Base-by-base conservation (phyloP, 768 basidiomycete genomes). In the Lactarius akahatsu region DNA sequence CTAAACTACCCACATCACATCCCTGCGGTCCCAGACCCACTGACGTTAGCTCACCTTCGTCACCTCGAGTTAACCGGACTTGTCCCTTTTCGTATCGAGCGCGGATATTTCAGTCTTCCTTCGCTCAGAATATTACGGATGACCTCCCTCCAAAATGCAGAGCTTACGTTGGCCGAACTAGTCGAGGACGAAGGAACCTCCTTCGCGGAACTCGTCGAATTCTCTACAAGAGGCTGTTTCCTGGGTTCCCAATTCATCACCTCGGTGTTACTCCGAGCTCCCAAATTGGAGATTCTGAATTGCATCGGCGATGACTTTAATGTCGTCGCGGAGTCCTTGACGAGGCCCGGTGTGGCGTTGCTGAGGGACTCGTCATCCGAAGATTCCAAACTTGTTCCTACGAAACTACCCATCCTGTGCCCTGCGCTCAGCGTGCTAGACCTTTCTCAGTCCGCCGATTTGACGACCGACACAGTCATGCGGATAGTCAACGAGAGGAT, bases 401-500 rank as follows among this genome's bases (percentile, higher is more conserved):
- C 59, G 20, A 45, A 50, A 15, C 28, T 69, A 38, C 68, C 68
- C 34, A 63, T 70, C 45, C 20, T 60, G 23, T 71, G 70, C 41
- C 70, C 70, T 34, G 59, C 68, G 1, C 62, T 71, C 30, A 36
- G 16, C 13, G 59, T 61, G n/a, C 38, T 71, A 15, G 57, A 71
- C 26, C 62, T 71, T 41, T 71, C 70, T 4, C 47, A 61, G 13
- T 69, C 60, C 38, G 20, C 56, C 11, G 52, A 23, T 28, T 38
- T 69, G n/a, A 64, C 28, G 55, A 64, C 68, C 4, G 68, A 68
- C 20, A 60, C 65, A 11, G 34, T 69, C 20, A 57, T 71, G 55
- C 64, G 68, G 20, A 59, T 70, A 26, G 68, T 69, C 38, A 70
- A 70, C 16, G 47, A 61, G 50, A 58, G 64, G 36, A 43, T 62